Conservation (phyloP, 2,329 filamentous ascomycete species). For the Aspergillus melleus region DNA sequence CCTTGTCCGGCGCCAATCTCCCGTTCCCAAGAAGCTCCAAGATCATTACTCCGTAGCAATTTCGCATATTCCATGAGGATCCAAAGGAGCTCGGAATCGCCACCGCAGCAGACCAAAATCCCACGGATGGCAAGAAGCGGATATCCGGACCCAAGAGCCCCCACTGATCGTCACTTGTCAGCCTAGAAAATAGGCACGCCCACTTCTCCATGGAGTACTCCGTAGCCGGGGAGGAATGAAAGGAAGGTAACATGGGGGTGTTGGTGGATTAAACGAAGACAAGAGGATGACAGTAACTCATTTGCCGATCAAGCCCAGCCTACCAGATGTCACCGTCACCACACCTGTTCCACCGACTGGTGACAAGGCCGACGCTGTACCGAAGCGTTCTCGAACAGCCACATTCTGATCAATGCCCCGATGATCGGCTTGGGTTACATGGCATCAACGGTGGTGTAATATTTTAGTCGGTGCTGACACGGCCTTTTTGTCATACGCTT, state of each 20-base stretch:
- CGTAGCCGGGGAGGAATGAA: neutral
- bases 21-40: neutral
- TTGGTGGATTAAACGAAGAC: too few relatives aligned
- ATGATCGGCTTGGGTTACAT: neutral
- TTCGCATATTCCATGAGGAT: neutral
- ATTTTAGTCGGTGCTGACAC: constrained; percentile 1
- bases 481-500: neutral
- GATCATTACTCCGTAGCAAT: neutral
- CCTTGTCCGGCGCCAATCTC: neutral
- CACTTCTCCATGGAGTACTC: neutral
- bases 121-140: neutral
- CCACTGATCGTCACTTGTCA: neutral
- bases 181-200: neutral
- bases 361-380: neutral
- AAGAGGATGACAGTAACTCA: neutral
- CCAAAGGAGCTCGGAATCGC: neutral
- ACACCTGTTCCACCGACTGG: neutral
- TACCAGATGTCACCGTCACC: constrained; percentile 2
- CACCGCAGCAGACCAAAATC: neutral
- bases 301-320: neutral
- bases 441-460: neutral
- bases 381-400: constrained; percentile 13
- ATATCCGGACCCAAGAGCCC: neutral
- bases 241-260: neutral
- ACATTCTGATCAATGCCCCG: constrained; percentile 2